Evolutionary conservation across 495 filamentous ascomycete genomes (phyloP), one percentile per base, ranked within the genome.

Genomic region (Rhypophila decipiens): DNA sequence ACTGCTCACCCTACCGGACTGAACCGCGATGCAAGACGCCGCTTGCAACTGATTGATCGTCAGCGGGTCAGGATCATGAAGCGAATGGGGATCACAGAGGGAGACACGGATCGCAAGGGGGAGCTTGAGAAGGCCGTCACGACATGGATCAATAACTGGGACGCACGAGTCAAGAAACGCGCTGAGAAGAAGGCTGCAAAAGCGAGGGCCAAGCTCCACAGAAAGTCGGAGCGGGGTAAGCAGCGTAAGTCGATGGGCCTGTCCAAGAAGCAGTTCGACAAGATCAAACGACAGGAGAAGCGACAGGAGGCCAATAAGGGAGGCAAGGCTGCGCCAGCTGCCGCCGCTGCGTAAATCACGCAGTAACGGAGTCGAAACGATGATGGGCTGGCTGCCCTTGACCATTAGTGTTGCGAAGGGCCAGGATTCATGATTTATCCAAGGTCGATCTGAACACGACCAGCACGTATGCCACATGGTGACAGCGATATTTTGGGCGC

Each of bases 11-110:
- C 44, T 7, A 47, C 27, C 7, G 56, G 44, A 0, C 48, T 53
- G 17, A 61, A 57, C 47, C 50, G 61, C 9, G 7, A 17, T 18
- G 56, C 41, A 4, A 60, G 62, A 8, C 54, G 65, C 15, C 58
- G 57, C 4, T 31, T 55, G 39, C 31, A 21, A n/a, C 34, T 62
- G 22, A 62, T 68, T 24, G 60, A 56, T 19, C 21, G 18, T 19
- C 51, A 58, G 24, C 51, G 52, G 24, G 42, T 50, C 44, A 24
- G 13, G 9, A 48, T 62, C 53, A 50, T 45, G 29, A 50, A 56
- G 37, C 29, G 40, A 12, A 20, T 55, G 2, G 54, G 56, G 13
- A 37, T 61, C 2, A n/a, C 44, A 7, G 41, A 34, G 1, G 60
- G 38, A 10, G 51, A 47, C 2, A 1, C 0, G 7, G 54, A 57